Conservation (phyloP, 1,284 basidiomycete species). For the Sporisorium iseilematis-ciliati region DNA sequence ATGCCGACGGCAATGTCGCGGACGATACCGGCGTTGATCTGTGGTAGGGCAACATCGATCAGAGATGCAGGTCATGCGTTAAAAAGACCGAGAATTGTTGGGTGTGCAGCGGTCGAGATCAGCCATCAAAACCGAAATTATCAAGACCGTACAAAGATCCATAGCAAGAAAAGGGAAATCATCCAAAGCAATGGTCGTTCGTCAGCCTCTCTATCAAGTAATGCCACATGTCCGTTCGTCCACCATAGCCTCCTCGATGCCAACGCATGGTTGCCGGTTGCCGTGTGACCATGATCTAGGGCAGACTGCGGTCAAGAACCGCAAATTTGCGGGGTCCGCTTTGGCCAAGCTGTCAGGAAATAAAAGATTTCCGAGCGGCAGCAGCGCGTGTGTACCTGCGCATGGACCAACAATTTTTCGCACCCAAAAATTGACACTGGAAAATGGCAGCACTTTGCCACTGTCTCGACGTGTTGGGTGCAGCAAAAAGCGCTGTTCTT, state of each 20-base stretch:
- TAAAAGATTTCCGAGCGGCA: conserved; percentile 16
- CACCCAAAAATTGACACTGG: conserved; percentile 12
- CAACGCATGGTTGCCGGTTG: background rate
- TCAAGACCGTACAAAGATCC: conserved; percentile 70
- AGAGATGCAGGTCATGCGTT: conserved; percentile 1
- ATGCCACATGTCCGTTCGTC: background rate
- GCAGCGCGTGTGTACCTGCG: conserved; percentile 19
- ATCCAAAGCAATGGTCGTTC: background rate
- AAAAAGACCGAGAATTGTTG: conserved; percentile 13
- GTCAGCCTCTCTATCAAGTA: conserved; percentile 1
- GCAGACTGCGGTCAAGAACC: conserved; percentile 8
- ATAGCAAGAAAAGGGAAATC: background rate
- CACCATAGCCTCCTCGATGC: background rate
- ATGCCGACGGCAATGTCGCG: conserved; percentile 90
- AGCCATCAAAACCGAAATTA: background rate
- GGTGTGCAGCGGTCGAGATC: conserved; percentile 10
- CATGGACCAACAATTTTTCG: conserved; percentile 37
- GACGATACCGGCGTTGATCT: conserved; percentile 98
- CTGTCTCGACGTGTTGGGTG: background rate
- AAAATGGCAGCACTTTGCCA: conserved; percentile 4
- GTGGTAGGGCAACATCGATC: conserved; percentile 10
- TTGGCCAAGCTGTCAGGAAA: background rate
- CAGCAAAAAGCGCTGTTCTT: background rate
- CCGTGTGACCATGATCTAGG: background rate
- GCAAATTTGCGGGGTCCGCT: conserved; percentile 11